Percentiles rank a stretch among this genome's conserved stretches.
Evolutionary conservation across 2,329 filamentous ascomycete species (phyloP).

Genomic region (Teratosphaeria destructans): DNA sequence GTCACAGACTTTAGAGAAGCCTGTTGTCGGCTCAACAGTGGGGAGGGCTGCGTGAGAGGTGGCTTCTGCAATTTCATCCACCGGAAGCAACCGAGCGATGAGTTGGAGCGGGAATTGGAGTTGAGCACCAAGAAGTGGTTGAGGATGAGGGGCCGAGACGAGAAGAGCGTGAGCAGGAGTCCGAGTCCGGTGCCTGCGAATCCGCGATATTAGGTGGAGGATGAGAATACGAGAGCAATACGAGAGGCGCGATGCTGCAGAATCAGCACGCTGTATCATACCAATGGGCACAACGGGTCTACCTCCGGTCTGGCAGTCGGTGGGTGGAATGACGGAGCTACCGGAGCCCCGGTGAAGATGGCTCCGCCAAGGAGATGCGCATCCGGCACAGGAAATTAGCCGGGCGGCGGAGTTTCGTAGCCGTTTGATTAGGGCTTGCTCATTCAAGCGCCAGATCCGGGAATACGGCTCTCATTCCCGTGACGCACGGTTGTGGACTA

Average conservation of each 20-base stretch:
- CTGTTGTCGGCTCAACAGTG: constrained; percentile 86
- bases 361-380: not conserved
- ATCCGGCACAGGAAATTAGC: not conserved
- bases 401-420: not conserved
- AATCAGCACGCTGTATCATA: not conserved
- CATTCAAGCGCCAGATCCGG: not conserved
- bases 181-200: constrained; percentile 77
- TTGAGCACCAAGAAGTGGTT: constrained; percentile 95
- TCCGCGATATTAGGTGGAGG: constrained; percentile 44
- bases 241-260: not conserved
- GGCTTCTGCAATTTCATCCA: constrained; percentile 99
- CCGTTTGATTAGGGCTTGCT: not conserved
- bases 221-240: not conserved
- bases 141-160: constrained; percentile 71
- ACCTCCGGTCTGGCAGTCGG: too few relatives aligned
- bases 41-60: constrained; percentile 88
- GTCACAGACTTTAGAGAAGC: constrained; percentile 98
- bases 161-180: constrained; percentile 69
- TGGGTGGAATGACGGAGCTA: not conserved
- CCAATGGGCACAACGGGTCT: too few relatives aligned
- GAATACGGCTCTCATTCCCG: not conserved
- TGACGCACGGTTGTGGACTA: not conserved
- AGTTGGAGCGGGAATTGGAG: constrained; percentile 79
- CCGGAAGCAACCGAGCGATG: constrained; percentile 81
- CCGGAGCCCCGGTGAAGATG: not conserved